Conservation (phyloP, 2,329 filamentous ascomycete genomes). For the Cladophialophora chaetospira region DNA sequence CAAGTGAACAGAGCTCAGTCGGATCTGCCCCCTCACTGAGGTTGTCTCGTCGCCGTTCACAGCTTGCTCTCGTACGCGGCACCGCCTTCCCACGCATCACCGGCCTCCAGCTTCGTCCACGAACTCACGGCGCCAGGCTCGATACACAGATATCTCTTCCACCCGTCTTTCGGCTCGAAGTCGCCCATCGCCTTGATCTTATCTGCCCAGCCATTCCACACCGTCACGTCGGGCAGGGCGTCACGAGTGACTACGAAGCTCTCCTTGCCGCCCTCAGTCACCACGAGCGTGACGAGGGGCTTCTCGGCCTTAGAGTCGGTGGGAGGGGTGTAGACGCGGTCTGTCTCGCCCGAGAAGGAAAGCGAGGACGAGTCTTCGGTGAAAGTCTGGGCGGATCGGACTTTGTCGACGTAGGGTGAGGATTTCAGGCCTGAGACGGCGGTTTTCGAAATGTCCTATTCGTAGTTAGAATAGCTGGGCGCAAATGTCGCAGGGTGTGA, state of each 20-base stretch:
- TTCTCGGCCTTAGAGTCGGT: conserved; percentile 55
- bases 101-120: conserved; percentile 83
- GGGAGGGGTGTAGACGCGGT: conserved; percentile 78
- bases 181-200: conserved; percentile 81
- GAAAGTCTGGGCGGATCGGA: conserved; percentile 63
- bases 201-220: conserved; percentile 96
- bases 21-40: no score
- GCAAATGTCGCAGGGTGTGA: no score
- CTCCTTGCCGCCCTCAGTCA: conserved; percentile 64
- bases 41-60: conserved; percentile 27
- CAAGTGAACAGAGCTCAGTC: no score
- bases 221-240: conserved; percentile 82
- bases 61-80: conserved; percentile 55
- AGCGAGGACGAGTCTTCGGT: conserved; percentile 67
- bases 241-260: conserved; percentile 77
- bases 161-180: conserved; percentile 86
- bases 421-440: conserved; percentile 74
- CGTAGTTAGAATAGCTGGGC: neutral
- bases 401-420: conserved; percentile 81
- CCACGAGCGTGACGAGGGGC: conserved; percentile 52
- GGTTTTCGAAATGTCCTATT: conserved; percentile 75
- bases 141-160: conserved; percentile 90
- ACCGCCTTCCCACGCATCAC: conserved; percentile 68
- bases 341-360: conserved; percentile 74
- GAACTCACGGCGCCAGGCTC: conserved; percentile 82